Evolutionary conservation across 768 basidiomycete genomes (phyloP).

Genomic region (Phaeotremella skinneri): DNA sequence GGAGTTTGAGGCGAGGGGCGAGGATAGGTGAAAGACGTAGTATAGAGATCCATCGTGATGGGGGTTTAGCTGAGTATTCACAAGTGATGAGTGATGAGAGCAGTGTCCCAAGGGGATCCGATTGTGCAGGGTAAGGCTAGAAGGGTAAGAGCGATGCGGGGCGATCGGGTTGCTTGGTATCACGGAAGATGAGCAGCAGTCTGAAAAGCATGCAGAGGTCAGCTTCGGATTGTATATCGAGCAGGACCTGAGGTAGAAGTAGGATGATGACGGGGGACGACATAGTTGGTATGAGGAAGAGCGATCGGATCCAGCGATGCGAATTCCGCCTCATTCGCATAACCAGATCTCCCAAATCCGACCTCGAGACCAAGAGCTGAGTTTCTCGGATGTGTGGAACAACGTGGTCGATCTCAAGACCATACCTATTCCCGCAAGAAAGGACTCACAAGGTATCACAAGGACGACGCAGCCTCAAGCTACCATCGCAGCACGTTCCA

Average conservation of each 20-base stretch:
- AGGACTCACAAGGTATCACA: not conserved
- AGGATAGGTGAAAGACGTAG: constrained; percentile 88
- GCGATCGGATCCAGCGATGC: not conserved
- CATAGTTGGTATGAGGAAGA: too few relatives aligned
- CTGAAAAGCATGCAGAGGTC: not conserved
- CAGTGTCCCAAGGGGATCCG: not conserved
- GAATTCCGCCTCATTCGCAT: not conserved
- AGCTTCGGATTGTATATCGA: not conserved
- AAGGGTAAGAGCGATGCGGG: not conserved
- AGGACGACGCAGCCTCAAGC: not conserved
- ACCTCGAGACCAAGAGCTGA: too few relatives aligned
- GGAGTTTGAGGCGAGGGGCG: constrained; percentile 62
- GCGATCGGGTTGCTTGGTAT: not conserved
- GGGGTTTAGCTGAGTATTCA: not conserved
- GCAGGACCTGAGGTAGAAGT: not conserved
- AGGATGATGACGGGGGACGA: too few relatives aligned
- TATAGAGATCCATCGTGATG: constrained; percentile 86
- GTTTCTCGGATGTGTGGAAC: too few relatives aligned
- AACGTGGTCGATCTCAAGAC: too few relatives aligned
- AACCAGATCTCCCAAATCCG: not conserved
- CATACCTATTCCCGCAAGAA: not conserved
- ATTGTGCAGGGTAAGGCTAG: not conserved
- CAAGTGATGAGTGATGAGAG: not conserved
- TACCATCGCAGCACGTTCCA: not conserved
- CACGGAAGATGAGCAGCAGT: not conserved